A percentile compares a stretch with the other conserved stretches of the same genome.
These are phyloP conservation scores for Colletotrichum nymphaeae DNA, from an alignment of 2,329 filamentous ascomycete genomes.

Conservation along the genomic window DNA sequence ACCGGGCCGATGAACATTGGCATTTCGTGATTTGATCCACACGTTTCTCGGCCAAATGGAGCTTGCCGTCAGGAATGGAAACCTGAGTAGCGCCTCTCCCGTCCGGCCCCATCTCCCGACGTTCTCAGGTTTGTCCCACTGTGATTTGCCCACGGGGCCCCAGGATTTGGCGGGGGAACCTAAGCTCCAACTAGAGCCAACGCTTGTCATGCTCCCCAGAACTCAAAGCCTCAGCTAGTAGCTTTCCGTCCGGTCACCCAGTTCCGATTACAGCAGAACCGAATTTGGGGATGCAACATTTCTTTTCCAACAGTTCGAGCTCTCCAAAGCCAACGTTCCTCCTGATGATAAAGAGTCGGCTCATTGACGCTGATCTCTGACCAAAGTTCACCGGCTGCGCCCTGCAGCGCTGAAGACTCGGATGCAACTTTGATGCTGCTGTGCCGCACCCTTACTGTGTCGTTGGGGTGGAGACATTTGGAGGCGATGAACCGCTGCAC, in stretches of 20 bases:
- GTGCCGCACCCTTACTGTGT: background rate
- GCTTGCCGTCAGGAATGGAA: background rate
- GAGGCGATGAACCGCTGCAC: background rate
- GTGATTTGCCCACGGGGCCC: background rate
- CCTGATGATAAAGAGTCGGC: background rate
- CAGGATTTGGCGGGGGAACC: background rate
- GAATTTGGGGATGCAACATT: background rate
- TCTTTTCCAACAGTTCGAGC: background rate
- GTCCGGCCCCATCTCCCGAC: constrained; percentile 27
- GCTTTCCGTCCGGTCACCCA: background rate
- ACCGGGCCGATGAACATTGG: background rate
- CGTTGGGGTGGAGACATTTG: background rate
- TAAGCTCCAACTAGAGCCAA: background rate
- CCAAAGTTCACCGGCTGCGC: background rate
- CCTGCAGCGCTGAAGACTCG: background rate
- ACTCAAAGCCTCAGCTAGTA: background rate
- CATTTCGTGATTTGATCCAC: background rate
- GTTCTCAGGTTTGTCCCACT: background rate
- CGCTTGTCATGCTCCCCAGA: background rate
- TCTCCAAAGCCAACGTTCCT: background rate
- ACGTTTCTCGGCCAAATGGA: constrained; percentile 4
- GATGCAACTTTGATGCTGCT: background rate
- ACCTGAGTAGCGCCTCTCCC: background rate
- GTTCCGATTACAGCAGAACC: background rate
- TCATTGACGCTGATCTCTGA: background rate